phyloP scores from a whole-genome alignment of 2,329 filamentous ascomycete genomes.

The Beauveria asiatica region DNA sequence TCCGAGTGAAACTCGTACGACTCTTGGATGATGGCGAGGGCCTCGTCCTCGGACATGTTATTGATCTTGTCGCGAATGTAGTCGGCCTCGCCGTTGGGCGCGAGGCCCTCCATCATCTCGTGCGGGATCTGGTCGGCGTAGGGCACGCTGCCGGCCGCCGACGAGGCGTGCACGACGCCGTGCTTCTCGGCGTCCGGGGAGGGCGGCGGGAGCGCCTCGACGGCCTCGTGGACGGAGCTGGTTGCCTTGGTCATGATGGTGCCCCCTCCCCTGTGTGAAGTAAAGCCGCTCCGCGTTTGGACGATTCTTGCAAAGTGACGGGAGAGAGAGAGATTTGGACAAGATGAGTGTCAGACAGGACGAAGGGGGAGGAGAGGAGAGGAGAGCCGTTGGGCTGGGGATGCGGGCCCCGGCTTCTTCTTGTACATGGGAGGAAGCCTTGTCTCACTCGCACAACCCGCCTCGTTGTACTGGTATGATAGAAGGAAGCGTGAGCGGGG shows the following conservation, averaged over 20 bases:
- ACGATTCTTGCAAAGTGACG: neutral
- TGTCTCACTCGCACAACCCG: neutral
- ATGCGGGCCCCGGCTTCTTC: neutral
- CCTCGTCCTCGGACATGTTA: slow-evolving; percentile 34
- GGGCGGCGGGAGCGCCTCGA: neutral
- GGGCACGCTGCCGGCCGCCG: neutral
- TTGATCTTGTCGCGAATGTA: slow-evolving; percentile 34
- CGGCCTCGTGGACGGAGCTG: slow-evolving; percentile 3
- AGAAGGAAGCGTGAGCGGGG: neutral
- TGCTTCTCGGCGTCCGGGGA: slow-evolving; percentile 5
- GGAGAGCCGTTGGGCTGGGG: neutral
- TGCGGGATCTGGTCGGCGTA: slow-evolving; percentile 30
- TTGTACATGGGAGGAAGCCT: neutral
- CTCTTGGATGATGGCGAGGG: slow-evolving; percentile 30
- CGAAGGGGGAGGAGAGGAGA: neutral
- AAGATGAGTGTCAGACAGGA: neutral
- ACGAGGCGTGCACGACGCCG: neutral
- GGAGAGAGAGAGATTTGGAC: too few relatives aligned
- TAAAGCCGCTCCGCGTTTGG: too few relatives aligned
- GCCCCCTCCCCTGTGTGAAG: too few relatives aligned
- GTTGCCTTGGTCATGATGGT: neutral
- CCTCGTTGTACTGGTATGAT: neutral
- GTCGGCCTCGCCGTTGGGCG: slow-evolving; percentile 34
- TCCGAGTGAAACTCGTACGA: slow-evolving; percentile 31
- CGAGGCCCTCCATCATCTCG: slow-evolving; percentile 31